These are phyloP conservation scores for Asclepias syriaca DNA, from an alignment of 257 asterid species.

Conservation along the genomic window DNA sequence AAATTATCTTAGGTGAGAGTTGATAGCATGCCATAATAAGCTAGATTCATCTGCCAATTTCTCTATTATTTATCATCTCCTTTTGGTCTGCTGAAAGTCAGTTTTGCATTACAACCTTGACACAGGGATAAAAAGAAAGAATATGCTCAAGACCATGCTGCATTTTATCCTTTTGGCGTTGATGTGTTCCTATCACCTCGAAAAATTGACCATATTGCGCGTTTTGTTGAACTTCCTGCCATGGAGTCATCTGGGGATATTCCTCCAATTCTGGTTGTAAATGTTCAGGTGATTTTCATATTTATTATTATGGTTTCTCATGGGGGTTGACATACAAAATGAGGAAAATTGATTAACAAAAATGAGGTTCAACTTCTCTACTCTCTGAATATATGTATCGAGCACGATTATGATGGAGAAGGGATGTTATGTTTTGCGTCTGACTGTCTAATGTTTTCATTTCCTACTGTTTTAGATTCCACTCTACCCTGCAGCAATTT, in stretches of 20 bases:
- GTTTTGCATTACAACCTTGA: neutral
- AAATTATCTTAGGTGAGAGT: slow-evolving; percentile 67
- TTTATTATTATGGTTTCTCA: too few species aligned
- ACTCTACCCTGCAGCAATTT: slow-evolving; percentile 66
- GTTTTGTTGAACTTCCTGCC: slow-evolving; percentile 80
- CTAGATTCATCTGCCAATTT: neutral
- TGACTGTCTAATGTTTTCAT: neutral
- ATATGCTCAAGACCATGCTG: slow-evolving; percentile 52
- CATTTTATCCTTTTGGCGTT: slow-evolving; percentile 82
- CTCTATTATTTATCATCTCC: neutral
- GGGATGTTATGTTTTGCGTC: too few species aligned
- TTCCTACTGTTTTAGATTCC: slow-evolving; percentile 53
- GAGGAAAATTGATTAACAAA: neutral
- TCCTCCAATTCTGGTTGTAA: slow-evolving; percentile 80
- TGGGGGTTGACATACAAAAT: neutral
- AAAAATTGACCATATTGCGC: slow-evolving; percentile 80
- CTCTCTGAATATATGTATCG: too few species aligned
- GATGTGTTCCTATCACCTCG: slow-evolving; percentile 77
- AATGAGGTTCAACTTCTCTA: neutral
- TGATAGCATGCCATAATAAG: slow-evolving; percentile 22
- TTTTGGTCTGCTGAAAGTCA: neutral
- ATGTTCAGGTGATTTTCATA: slow-evolving; percentile 50
- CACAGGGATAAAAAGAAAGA: slow-evolving; percentile 97
- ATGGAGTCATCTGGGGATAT: slow-evolving; percentile 52
- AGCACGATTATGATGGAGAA: too few species aligned